Evolutionary conservation across 176 grass and related monocot species (phyloP), one percentile per base, ranked within the genome.

Genomic region (Poa annua): DNA sequence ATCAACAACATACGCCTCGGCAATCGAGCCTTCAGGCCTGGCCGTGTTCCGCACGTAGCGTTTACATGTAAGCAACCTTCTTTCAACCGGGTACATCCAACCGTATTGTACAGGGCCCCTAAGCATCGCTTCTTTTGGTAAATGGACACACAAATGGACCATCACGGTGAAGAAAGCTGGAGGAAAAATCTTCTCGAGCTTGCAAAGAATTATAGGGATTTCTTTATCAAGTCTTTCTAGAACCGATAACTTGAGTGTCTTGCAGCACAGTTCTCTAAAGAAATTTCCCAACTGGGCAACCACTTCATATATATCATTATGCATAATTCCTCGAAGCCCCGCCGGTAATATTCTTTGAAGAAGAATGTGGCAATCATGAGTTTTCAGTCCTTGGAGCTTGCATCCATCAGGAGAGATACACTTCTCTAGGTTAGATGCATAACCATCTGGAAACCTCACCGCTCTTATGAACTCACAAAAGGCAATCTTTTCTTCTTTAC

Each of bases 141-240:
- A 66, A 66, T 66, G 62, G 0, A 66, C 32, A 8, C 15, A 1
- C 14, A 66, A 22, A 21, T 60, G 56, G 8, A 60, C 56, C 56
- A 60, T 60, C 10, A 60, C 56, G 24, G 8, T 11, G 11, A 60
- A 60, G n/a, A 60, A 60, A 11, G 56, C 8, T 1, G 8, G 82
- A 5, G 82, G 55, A 14, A 84, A 85, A 15, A 85, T 68, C 7
- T 76, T 74, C 57, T 85, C 82, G 6, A 85, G 25, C 13, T 78
- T 85, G 36, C 73, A 85, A 10, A 85, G 19, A 50, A 77, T 85
- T 22, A 78, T 17, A 14, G 47, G 47, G 11, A 49, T 49, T 49
- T 49, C 47, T 1, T 13, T 14, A 4, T 49, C 47, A 14, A 15
- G 75, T 78, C 71, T 14, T 11, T 47, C 7, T 2, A 47, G 44